These are phyloP conservation scores for Penicillium cataractarum DNA, from an alignment of 495 filamentous ascomycete genomes.

Conservation along the genomic window DNA sequence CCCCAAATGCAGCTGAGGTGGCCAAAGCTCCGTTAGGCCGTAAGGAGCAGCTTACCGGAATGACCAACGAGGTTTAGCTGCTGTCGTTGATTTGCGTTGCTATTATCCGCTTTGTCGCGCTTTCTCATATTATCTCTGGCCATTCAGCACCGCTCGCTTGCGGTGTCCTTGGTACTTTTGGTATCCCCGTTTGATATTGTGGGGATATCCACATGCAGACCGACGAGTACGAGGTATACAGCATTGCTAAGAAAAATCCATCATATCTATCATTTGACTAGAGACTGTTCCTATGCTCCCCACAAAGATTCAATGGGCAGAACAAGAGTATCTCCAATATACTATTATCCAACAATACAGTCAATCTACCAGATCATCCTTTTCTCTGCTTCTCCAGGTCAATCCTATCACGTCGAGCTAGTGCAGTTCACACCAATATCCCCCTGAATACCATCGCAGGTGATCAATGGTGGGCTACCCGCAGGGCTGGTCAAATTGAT, in stretches of 20 bases:
- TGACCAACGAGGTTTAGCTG: background rate
- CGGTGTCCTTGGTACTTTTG: background rate
- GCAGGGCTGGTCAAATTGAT: slow-evolving; percentile 55
- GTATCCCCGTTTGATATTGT: background rate
- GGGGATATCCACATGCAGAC: slow-evolving; percentile 3
- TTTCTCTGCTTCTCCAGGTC: background rate
- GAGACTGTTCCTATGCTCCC: background rate
- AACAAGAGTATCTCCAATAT: background rate
- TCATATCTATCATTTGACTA: background rate
- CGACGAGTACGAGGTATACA: background rate
- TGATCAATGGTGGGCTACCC: slow-evolving; percentile 47
- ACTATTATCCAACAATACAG: background rate
- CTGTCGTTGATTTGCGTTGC: background rate
- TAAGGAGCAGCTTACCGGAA: background rate
- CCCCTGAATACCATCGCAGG: slow-evolving; percentile 56
- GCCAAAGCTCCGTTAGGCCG: slow-evolving; percentile 4
- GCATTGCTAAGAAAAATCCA: background rate
- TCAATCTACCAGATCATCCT: background rate
- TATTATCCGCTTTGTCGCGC: background rate
- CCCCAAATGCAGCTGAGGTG: background rate
- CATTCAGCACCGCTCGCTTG: background rate
- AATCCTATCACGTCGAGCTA: slow-evolving; percentile 7
- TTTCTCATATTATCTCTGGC: background rate
- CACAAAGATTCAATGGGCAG: background rate
- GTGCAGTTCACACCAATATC: slow-evolving; percentile 53